These are phyloP conservation scores for Geranomyces variabilis DNA, from an alignment of 192 early-diverging fungal genomes.

Conservation along the genomic window DNA sequence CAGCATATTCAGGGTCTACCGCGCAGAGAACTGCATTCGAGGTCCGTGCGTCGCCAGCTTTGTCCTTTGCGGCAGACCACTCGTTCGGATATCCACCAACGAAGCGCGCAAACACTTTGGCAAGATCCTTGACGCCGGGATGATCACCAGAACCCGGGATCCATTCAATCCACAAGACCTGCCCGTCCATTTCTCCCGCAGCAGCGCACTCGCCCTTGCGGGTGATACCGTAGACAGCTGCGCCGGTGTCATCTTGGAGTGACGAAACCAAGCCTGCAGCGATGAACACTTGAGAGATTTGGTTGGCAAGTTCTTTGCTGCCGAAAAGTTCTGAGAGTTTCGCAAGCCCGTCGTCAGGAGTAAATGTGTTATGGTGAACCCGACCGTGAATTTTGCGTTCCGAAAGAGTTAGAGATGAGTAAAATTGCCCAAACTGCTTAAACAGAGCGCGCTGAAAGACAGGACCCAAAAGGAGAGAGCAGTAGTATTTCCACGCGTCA, in stretches of 20 bases:
- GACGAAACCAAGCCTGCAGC: neutral
- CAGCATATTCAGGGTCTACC: conserved; percentile 1
- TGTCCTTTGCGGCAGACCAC: conserved; percentile 12
- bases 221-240: neutral
- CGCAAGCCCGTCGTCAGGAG: neutral
- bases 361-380: neutral
- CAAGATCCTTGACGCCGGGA: conserved; percentile 1
- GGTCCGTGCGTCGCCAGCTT: neutral
- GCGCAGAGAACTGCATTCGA: neutral
- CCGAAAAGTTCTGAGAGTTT: neutral
- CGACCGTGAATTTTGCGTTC: neutral
- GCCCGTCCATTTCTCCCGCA: conserved; percentile 7
- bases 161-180: conserved; percentile 11
- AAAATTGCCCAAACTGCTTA: neutral
- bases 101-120: conserved; percentile 7
- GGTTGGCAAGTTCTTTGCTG: neutral
- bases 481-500: neutral
- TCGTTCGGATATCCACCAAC: conserved; percentile 21
- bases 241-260: neutral
- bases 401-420: neutral
- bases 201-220: conserved; percentile 8
- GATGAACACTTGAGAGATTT: neutral
- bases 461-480: neutral
- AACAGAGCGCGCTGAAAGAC: neutral
- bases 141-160: neutral